Evolutionary conservation across 2,329 filamentous ascomycete genomes (phyloP), one percentile per base, ranked within the genome.

Genomic region (Ramularia endophylla): DNA sequence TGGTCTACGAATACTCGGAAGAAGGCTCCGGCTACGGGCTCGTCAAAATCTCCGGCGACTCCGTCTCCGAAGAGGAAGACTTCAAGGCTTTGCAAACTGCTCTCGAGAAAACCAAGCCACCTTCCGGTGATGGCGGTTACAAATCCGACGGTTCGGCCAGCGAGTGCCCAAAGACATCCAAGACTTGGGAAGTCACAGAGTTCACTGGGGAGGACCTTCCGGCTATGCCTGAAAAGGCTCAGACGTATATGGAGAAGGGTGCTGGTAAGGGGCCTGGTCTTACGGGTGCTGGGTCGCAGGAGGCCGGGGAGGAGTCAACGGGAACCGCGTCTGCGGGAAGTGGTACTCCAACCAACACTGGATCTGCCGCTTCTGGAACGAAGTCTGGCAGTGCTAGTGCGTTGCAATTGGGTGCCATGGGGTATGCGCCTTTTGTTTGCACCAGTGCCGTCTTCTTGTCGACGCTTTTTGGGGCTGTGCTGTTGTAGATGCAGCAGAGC

Each of bases 1-100:
- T 98, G 28, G 85, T 95, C 65, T 98, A 95, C 70, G 89, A 97
- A 68, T 98, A 95, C 73, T 82, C 85, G 8, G 70, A 84, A 59
- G 87, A 94, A 66, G 73, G 74, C 47, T 87, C 81, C 69, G 74
- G 81, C 33, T 97, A 81, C 65, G 90, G 89, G 51, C 81, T 94
- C 44, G 87, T 89, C 60, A 68, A 77, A 43, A 71, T 92, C 58
- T 59, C 65, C 34, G 75, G 73, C 49, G 55, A 63, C 50, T 56
- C 65, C 60, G 66, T 65, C 19, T 74, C 85, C 44, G 69, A 68
- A 22, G 67, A 73, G 25, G 48, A 65, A 29, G 85, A 90, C 58
- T 94, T 82, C 66, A 62, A 67, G 34, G 67, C 70, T 36, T 69
- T 81, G 42, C 69, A 74, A 65, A 55, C 56, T 8, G 73, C 73